A percentile compares a stretch with the other conserved stretches of the same genome.
These are phyloP conservation scores for Acanthamoeba sp. DNA, from an alignment of 208 protist species.

Conservation along the genomic window DNA sequence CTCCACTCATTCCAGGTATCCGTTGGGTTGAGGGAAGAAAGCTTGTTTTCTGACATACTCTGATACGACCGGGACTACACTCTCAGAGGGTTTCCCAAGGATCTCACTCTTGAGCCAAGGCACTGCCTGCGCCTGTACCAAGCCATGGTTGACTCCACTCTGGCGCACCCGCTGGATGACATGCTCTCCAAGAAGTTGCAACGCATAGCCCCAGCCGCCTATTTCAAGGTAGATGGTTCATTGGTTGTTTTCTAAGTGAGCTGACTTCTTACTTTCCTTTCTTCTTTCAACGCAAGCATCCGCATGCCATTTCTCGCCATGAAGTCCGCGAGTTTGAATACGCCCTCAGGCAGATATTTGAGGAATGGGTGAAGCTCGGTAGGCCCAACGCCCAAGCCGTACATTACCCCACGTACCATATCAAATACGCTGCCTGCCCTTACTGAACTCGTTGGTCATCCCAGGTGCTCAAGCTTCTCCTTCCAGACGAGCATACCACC, in stretches of 20 bases:
- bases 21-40: no score
- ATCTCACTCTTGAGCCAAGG: constrained; percentile 32
- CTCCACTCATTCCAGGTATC: no score
- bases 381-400: neutral
- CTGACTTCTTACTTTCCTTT: neutral
- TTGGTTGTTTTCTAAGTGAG: neutral
- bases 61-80: no score
- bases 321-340: neutral
- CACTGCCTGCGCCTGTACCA: neutral
- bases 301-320: neutral
- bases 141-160: neutral
- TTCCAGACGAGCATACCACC: neutral
- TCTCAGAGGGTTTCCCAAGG: constrained; percentile 48
- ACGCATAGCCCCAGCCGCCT: neutral
- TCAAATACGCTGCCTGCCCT: neutral
- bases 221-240: neutral
- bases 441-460: neutral
- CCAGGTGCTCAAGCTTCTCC: neutral
- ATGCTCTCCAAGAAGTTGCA: neutral
- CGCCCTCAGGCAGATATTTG: neutral
- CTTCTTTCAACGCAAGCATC: neutral
- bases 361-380: neutral
- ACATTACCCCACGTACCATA: neutral
- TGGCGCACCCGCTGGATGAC: neutral
- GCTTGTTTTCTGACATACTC: no score